A percentile compares a stretch with the other conserved stretches of the same genome.
Conservation (phyloP, 2,329 filamentous ascomycete genomes). For the Amauroascus verrucosus region DNA sequence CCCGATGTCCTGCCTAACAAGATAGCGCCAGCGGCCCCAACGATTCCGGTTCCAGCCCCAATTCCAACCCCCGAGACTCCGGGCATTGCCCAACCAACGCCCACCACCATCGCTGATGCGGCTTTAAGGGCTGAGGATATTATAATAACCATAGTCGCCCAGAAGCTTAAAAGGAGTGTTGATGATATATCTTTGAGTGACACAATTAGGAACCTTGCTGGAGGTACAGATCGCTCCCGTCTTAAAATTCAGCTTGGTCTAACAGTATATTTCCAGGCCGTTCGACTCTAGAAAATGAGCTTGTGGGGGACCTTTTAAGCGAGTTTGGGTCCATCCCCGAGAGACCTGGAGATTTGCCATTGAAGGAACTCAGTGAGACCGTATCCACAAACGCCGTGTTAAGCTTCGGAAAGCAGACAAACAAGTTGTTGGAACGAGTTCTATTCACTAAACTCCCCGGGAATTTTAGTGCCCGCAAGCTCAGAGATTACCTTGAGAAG, state of each 20-base stretch:
- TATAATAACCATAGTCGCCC: slow-evolving; percentile 23
- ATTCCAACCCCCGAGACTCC: background rate
- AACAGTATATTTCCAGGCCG: slow-evolving; percentile 21
- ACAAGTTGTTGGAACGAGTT: slow-evolving; percentile 23
- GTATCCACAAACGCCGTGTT: slow-evolving; percentile 20
- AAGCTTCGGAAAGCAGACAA: slow-evolving; percentile 25
- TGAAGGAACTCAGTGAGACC: slow-evolving; percentile 27
- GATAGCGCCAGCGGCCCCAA: background rate
- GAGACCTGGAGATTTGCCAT: slow-evolving; percentile 31
- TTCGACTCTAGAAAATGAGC: slow-evolving; percentile 39
- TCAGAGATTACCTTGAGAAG: slow-evolving; percentile 19
- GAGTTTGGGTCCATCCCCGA: slow-evolving; percentile 37
- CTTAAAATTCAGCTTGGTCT: too few species aligned
- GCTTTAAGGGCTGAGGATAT: slow-evolving; percentile 20
- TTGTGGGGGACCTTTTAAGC: slow-evolving; percentile 34
- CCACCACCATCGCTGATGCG: background rate
- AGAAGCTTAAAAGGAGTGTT: slow-evolving; percentile 23
- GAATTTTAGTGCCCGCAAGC: slow-evolving; percentile 19
- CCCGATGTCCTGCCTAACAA: background rate
- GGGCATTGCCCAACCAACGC: too few species aligned
- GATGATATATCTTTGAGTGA: slow-evolving; percentile 22
- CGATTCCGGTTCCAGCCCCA: background rate
- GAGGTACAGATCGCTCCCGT: slow-evolving; percentile 16
- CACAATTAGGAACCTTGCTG: slow-evolving; percentile 28
- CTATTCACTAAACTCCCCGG: slow-evolving; percentile 26